Evolutionary conservation across 2,329 filamentous ascomycete genomes (phyloP).

Genomic region (Penicillium olsonii): DNA sequence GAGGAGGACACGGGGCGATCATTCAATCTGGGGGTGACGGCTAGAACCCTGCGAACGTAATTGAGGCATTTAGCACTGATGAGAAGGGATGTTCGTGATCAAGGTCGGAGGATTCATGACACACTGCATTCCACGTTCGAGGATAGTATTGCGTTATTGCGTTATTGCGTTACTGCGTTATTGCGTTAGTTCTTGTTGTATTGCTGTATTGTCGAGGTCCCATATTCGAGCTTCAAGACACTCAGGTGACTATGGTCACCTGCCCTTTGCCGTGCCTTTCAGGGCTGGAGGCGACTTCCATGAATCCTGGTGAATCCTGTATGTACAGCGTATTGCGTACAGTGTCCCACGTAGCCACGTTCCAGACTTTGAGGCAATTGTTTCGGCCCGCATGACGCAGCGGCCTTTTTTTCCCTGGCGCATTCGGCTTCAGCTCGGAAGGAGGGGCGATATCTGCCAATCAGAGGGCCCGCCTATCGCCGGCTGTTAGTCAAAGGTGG

Average conservation of each 20-base stretch:
- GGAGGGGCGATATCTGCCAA: slow-evolving; percentile 23
- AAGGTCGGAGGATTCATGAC: slow-evolving; percentile 18
- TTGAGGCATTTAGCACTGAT: slow-evolving; percentile 20
- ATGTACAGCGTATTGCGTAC: background rate
- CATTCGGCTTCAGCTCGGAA: slow-evolving; percentile 22
- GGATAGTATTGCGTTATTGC: background rate
- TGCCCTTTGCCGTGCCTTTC: slow-evolving; percentile 4
- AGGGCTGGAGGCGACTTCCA: too few relatives aligned
- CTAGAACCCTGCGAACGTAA: slow-evolving; percentile 4
- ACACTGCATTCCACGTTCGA: slow-evolving; percentile 27
- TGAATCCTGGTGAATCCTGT: too few relatives aligned
- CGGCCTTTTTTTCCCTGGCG: slow-evolving; percentile 25
- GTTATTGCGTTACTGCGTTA: too few relatives aligned
- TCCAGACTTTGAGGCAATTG: slow-evolving; percentile 27
- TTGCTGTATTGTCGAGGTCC: too few relatives aligned
- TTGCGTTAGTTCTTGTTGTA: too few relatives aligned
- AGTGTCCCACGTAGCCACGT: slow-evolving; percentile 7
- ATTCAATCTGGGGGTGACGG: slow-evolving; percentile 2
- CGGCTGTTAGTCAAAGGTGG: slow-evolving; percentile 26
- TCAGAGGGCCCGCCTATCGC: slow-evolving; percentile 16
- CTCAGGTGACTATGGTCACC: slow-evolving; percentile 11
- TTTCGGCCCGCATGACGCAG: slow-evolving; percentile 32
- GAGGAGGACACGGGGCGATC: slow-evolving; percentile 5
- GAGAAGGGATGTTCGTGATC: background rate
- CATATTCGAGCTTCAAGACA: background rate